phyloP scores from a whole-genome alignment of 352 stramenopile species.

The Phytophthora palmivora region DNA sequence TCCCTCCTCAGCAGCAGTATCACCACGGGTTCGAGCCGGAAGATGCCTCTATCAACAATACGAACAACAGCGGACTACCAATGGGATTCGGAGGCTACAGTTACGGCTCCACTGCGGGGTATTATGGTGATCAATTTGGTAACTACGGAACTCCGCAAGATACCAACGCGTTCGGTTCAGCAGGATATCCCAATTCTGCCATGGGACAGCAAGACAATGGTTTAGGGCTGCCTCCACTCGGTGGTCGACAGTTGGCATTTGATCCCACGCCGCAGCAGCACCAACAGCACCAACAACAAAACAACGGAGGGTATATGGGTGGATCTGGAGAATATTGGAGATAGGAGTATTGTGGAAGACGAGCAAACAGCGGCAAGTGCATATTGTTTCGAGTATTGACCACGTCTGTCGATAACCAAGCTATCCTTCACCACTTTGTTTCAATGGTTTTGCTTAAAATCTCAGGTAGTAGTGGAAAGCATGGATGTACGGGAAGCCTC shows the following conservation, averaged over 20 bases:
- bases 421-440: constrained; percentile 5
- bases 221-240: constrained; percentile 39
- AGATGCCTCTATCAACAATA: constrained; percentile 41
- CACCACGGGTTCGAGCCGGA: constrained; percentile 72
- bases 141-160: constrained; percentile 42
- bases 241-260: constrained; percentile 36
- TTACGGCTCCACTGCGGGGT: constrained; percentile 35
- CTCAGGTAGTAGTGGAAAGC: constrained; percentile 78
- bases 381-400: constrained; percentile 27
- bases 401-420: constrained; percentile 2
- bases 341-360: constrained; percentile 24
- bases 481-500: constrained; percentile 83
- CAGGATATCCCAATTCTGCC: constrained; percentile 33
- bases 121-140: constrained; percentile 47
- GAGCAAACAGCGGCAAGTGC: constrained; percentile 4
- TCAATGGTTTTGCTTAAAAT: constrained; percentile 43
- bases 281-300: constrained; percentile 44
- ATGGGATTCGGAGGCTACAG: constrained; percentile 46
- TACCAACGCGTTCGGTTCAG: constrained; percentile 40
- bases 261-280: constrained; percentile 37
- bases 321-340: constrained; percentile 63
- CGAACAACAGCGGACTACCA: constrained; percentile 29
- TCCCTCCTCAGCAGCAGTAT: constrained; percentile 45
- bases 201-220: constrained; percentile 37
- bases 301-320: constrained; percentile 53